These are phyloP conservation scores for Mortierella sp. DNA, from an alignment of 371 early-diverging fungal genomes.

Conservation along the genomic window DNA sequence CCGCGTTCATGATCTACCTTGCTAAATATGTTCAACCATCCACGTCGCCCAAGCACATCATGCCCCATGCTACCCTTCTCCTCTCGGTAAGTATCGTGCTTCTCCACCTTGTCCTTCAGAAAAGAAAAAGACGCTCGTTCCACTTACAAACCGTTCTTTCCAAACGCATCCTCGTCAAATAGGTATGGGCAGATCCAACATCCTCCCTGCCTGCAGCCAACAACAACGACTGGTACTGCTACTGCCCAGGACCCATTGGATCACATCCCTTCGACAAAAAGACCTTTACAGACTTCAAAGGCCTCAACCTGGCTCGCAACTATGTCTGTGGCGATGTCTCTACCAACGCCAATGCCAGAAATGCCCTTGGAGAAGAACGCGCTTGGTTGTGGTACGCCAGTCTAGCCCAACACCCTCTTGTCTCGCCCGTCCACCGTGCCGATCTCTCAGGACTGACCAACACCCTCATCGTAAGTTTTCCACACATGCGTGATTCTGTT, in stretches of 20 bases:
- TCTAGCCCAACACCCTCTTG: slow-evolving; percentile 45
- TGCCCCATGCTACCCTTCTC: slow-evolving; percentile 44
- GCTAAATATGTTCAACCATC: slow-evolving; percentile 42
- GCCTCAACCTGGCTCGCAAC: slow-evolving; percentile 23
- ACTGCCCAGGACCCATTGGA: slow-evolving; percentile 46
- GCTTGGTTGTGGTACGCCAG: slow-evolving; percentile 45
- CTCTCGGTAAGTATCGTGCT: slow-evolving; percentile 54
- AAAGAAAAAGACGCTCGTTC: not conserved
- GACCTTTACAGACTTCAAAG: slow-evolving; percentile 17
- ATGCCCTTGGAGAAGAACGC: slow-evolving; percentile 37
- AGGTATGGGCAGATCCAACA: slow-evolving; percentile 37
- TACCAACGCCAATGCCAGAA: slow-evolving; percentile 24
- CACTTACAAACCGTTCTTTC: not conserved
- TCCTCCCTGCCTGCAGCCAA: slow-evolving; percentile 44
- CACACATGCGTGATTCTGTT: too few relatives aligned
- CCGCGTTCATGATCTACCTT: slow-evolving; percentile 57
- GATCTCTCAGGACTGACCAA: slow-evolving; percentile 26
- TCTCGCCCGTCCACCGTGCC: slow-evolving; percentile 25
- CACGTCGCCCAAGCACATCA: slow-evolving; percentile 15
- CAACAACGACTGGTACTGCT: slow-evolving; percentile 44
- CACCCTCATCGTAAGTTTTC: slow-evolving; percentile 33
- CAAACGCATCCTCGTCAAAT: not conserved
- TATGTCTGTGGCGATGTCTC: slow-evolving; percentile 39
- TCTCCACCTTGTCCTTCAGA: slow-evolving; percentile 76
- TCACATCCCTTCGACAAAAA: slow-evolving; percentile 30